Evolutionary conservation across 1,284 basidiomycete genomes (phyloP), one percentile per base, ranked within the genome.

Genomic region (Malassezia pachydermatis): DNA sequence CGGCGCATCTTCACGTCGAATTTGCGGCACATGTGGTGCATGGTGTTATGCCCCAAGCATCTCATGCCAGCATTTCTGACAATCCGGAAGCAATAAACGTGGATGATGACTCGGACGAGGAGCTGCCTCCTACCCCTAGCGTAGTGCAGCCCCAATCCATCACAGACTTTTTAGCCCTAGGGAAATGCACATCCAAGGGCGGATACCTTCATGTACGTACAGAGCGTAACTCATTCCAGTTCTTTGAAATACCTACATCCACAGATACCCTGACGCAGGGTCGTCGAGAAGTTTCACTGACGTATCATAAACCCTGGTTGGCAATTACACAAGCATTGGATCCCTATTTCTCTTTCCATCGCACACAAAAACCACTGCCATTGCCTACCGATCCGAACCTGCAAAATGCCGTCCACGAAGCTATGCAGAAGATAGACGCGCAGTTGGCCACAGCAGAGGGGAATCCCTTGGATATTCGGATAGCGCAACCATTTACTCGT

Each of bases 1-100:
- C 87, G 1, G 94, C 90, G 0, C 94, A 99, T 75, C 65, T 98
- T 41, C 94, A 99, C 68, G 84, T 85, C 54, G 83, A 84, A 41
- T 79, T 67, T 28, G 55, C 65, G 9, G 66, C 67, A 5, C 11
- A 54, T 8, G 48, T 51, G 17, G 17, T 20, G 33, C 58, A 56
- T 24, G 46, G 25, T 20, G 24, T 16, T 38, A 9, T n/a, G 7
- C 24, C 34, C 13, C 22, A n/a, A 2, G 32, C 37, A 8, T n/a
- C 22, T 17, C 3, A 24, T 7, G 2, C 17, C 29, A 38, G 35
- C 9, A 24, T 14, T 1, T 41, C 23, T 7, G 24, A 42, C 0
- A 64, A 66, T 27, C 58, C 62, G 1, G 64, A 64, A 46, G 62
- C 55, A 0, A 39, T 64, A 24, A 57, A 58, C 27, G 29, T 53